Percentiles rank a stretch among this genome's conserved stretches.
Evolutionary conservation across 2,329 filamentous ascomycete species (phyloP).

Genomic region (Trichoderma arundinaceum): DNA sequence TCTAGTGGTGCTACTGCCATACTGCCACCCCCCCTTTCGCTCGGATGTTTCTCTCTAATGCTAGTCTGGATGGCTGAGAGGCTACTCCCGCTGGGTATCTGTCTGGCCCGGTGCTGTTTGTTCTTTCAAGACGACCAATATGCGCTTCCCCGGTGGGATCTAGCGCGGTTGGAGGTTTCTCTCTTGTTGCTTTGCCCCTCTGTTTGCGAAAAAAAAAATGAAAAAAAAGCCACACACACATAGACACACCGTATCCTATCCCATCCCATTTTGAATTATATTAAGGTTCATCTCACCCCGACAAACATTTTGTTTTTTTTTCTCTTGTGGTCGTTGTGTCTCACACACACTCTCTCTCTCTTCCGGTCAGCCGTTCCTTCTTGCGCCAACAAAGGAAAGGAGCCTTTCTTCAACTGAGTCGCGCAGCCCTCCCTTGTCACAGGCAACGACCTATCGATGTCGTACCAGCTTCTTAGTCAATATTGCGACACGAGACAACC

Average conservation of each 20-base stretch:
- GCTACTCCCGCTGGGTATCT: constrained; percentile 26
- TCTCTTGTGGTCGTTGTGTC: not conserved
- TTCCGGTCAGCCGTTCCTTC: constrained; percentile 11
- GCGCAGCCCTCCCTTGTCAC: constrained; percentile 12
- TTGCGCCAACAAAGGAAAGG: not conserved
- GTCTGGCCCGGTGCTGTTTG: constrained; percentile 15
- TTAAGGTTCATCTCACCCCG: constrained; percentile 32
- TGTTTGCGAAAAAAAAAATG: constrained; percentile 1
- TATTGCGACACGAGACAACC: constrained; percentile 22
- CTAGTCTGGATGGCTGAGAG: constrained; percentile 24
- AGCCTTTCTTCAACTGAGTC: constrained; percentile 9
- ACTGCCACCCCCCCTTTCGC: constrained; percentile 25
- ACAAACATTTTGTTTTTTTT: not conserved
- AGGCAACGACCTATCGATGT: constrained; percentile 22
- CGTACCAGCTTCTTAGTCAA: constrained; percentile 5
- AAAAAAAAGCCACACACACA: constrained; percentile 21
- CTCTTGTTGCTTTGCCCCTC: constrained; percentile 24
- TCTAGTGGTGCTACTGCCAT: constrained; percentile 15
- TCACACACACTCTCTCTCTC: constrained; percentile 15
- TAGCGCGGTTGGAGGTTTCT: constrained; percentile 23
- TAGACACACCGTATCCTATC: constrained; percentile 16
- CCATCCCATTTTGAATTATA: constrained; percentile 31
- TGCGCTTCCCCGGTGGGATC: constrained; percentile 32
- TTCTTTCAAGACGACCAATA: not conserved
- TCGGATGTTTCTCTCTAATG: constrained; percentile 24